Percentiles rank a stretch among this genome's conserved stretches.
These are phyloP conservation scores for Lachnellula suecica DNA, from an alignment of 2,329 filamentous ascomycete genomes.

Conservation along the genomic window DNA sequence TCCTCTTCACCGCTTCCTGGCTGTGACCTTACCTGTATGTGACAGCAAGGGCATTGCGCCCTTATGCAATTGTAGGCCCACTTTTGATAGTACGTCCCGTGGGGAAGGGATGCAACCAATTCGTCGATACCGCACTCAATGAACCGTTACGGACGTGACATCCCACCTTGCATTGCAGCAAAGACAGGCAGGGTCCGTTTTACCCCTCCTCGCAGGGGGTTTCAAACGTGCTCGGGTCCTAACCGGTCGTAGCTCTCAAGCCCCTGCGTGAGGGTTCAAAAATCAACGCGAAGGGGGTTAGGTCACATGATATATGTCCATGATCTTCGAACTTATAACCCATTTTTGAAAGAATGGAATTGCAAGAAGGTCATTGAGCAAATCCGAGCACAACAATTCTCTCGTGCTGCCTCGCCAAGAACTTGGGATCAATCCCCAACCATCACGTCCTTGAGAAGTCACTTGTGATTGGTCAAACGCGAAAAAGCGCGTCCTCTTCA, in stretches of 20 bases:
- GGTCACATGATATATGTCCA: neutral
- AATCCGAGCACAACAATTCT: no score
- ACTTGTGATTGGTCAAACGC: constrained; percentile 1
- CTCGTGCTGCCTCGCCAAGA: neutral
- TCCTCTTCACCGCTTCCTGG: no score
- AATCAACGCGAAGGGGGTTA: neutral
- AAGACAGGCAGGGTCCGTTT: neutral
- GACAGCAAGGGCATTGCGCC: no score
- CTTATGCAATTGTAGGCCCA: neutral
- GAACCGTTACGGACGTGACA: neutral
- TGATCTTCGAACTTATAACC: no score
- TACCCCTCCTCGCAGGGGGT: neutral
- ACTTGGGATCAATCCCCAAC: neutral
- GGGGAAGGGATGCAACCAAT: no score
- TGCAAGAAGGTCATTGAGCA: no score
- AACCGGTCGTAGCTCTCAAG: neutral
- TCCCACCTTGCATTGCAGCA: neutral
- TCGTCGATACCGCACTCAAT: neutral
- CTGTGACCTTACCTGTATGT: no score
- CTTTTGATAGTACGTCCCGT: neutral
- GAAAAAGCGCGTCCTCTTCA: constrained; percentile 2
- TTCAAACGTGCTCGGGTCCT: neutral
- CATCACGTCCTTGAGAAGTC: neutral
- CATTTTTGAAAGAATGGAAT: no score
- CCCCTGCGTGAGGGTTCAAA: neutral